These are phyloP conservation scores for Thozetella sp. DNA, from an alignment of 495 filamentous ascomycete species.

Conservation along the genomic window DNA sequence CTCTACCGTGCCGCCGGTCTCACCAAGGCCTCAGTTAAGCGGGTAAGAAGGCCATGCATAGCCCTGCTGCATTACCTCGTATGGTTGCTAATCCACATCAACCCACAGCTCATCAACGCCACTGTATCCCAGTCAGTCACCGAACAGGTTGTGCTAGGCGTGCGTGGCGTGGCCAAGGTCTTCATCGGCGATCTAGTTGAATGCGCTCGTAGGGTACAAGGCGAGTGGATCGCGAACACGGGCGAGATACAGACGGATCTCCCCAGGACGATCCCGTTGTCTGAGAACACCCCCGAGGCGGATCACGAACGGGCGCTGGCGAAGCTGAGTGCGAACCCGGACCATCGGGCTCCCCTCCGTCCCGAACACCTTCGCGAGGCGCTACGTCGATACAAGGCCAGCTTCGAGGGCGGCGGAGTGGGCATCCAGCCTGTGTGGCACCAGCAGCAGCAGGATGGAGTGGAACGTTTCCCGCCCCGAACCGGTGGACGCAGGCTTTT, in stretches of 20 bases:
- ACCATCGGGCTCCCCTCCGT: constrained; percentile 65
- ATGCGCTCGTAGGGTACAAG: constrained; percentile 75
- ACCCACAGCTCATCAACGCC: constrained; percentile 72
- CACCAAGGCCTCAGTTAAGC: constrained; percentile 27
- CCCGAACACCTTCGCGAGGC: constrained; percentile 86
- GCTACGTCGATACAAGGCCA: constrained; percentile 68
- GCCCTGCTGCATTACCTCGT: neutral
- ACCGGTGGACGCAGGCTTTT: constrained; percentile 68
- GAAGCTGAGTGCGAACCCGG: constrained; percentile 30
- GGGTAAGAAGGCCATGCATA: constrained; percentile 35
- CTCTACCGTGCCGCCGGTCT: constrained; percentile 73
- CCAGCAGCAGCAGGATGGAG: constrained; percentile 56
- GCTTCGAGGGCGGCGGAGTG: constrained; percentile 71
- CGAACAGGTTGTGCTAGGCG: constrained; percentile 72
- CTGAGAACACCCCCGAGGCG: constrained; percentile 6
- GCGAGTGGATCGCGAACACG: constrained; percentile 67
- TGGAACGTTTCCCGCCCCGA: constrained; percentile 61
- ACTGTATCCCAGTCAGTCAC: constrained; percentile 88
- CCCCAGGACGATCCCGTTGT: constrained; percentile 27
- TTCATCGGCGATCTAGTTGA: constrained; percentile 86
- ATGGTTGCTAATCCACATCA: constrained; percentile 17
- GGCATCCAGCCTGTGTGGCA: constrained; percentile 73
- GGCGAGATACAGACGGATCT: constrained; percentile 49
- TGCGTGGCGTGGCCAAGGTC: constrained; percentile 81
- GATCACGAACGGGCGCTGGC: constrained; percentile 23